A percentile compares a stretch with the other conserved stretches of the same genome.
Conservation (phyloP, 768 basidiomycete genomes). For the Agaricus blazei region DNA sequence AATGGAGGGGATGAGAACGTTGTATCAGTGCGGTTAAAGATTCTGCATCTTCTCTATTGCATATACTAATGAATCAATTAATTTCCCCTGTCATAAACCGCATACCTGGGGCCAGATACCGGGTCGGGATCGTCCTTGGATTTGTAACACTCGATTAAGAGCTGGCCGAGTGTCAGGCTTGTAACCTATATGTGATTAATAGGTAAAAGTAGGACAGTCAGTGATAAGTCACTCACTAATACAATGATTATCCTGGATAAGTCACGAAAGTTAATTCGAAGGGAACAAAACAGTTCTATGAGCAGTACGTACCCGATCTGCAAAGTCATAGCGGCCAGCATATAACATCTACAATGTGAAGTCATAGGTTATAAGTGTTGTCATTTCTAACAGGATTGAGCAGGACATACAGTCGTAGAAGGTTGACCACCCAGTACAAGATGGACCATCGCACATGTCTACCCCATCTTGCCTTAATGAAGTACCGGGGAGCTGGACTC, state of each 20-base stretch:
- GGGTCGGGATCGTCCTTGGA: background rate
- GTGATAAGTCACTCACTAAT: slow-evolving; percentile 30
- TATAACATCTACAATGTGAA: slow-evolving; percentile 48
- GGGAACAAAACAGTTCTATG: background rate
- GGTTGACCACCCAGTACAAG: slow-evolving; percentile 53
- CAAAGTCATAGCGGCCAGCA: slow-evolving; percentile 71
- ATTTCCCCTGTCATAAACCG: background rate
- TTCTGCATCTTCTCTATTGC: background rate
- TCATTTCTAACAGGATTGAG: no score
- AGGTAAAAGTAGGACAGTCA: background rate
- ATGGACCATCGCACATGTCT: slow-evolving; percentile 48
- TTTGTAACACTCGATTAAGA: slow-evolving; percentile 19
- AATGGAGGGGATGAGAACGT: slow-evolving; percentile 13
- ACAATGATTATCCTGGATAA: slow-evolving; percentile 40
- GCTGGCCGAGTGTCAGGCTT: slow-evolving; percentile 53
- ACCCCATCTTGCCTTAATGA: slow-evolving; percentile 36
- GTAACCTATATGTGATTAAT: slow-evolving; percentile 36
- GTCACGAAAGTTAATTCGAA: background rate
- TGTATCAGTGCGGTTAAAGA: slow-evolving; percentile 10
- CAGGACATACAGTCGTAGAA: slow-evolving; percentile 51
- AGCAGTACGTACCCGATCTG: slow-evolving; percentile 52
- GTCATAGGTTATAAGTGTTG: background rate
- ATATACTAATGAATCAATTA: background rate
- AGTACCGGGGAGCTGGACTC: slow-evolving; percentile 39
- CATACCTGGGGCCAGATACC: slow-evolving; percentile 7